phyloP scores from a whole-genome alignment of 2,329 filamentous ascomycete species.

The Furcasterigmium furcatum region DNA sequence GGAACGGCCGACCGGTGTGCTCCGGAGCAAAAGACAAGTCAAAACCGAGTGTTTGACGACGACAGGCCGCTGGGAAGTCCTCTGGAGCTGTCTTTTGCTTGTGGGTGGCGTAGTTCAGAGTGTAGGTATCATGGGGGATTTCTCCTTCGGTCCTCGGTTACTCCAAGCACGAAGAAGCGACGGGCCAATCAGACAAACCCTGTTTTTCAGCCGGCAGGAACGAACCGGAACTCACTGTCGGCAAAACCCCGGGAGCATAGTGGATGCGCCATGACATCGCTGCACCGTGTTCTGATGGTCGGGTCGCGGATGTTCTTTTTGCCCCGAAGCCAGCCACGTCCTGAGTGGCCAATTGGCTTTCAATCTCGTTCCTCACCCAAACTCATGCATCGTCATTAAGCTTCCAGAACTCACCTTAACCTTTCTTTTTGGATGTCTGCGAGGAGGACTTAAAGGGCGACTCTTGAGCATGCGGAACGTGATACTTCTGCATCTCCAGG shows the following conservation, averaged over 20 bases:
- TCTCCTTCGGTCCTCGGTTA: conserved; percentile 5
- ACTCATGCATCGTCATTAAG: background rate
- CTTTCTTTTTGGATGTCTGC: background rate
- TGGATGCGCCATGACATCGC: no score
- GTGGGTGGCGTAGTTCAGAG: conserved; percentile 2
- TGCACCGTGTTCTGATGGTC: no score
- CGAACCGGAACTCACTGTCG: no score
- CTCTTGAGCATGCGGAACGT: background rate
- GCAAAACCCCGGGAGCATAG: no score
- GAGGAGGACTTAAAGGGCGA: no score
- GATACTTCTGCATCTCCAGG: background rate
- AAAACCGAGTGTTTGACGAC: background rate
- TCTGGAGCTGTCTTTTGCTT: background rate
- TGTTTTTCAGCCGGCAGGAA: background rate
- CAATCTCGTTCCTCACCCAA: background rate
- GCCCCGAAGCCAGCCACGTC: no score
- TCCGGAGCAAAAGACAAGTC: background rate
- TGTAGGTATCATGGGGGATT: conserved; percentile 4
- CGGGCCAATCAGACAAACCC: background rate
- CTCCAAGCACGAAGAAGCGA: background rate
- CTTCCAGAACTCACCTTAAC: background rate
- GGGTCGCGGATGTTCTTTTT: no score
- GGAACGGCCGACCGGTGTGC: background rate
- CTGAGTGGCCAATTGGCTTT: no score
- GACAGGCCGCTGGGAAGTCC: background rate